Evolutionary conservation across 208 protist species (phyloP).

Genomic region (Leishmania turanica): DNA sequence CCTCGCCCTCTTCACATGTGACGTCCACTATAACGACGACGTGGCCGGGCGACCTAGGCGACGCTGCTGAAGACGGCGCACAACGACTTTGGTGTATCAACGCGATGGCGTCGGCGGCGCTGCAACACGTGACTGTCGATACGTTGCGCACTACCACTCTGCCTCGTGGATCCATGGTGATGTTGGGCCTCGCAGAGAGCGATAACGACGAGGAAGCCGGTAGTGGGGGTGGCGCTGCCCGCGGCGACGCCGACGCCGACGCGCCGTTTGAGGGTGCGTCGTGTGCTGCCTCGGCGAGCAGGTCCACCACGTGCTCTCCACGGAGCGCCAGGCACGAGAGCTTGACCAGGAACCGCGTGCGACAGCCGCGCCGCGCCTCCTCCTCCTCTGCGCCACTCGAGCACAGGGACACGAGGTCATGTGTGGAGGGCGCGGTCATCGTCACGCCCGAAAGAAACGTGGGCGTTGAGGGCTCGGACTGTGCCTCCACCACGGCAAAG

Average conservation of each 20-base stretch:
- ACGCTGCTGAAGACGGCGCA: background rate
- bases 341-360: conserved; percentile 2
- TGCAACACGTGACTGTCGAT: conserved; percentile 1
- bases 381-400: background rate
- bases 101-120: conserved; percentile 7
- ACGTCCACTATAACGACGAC: conserved; percentile 87
- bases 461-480: background rate
- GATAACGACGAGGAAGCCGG: background rate
- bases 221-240: background rate
- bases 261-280: background rate
- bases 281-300: conserved; percentile 12
- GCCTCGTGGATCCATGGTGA: conserved; percentile 27
- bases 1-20: conserved; percentile 9
- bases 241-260: background rate
- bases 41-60: conserved; percentile 36
- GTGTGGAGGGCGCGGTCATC: background rate
- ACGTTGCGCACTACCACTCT: conserved; percentile 16
- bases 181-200: conserved; percentile 7
- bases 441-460: background rate
- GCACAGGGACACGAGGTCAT: background rate
- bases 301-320: conserved; percentile 24
- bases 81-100: conserved; percentile 5
- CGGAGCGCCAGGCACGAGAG: conserved; percentile 19
- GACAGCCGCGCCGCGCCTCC: background rate
- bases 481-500: conserved; percentile 2